A percentile compares a stretch with the other conserved stretches of the same genome.
Conservation (phyloP, 176 grass and related monocot genomes). For the Tillandsia leiboldiana region DNA sequence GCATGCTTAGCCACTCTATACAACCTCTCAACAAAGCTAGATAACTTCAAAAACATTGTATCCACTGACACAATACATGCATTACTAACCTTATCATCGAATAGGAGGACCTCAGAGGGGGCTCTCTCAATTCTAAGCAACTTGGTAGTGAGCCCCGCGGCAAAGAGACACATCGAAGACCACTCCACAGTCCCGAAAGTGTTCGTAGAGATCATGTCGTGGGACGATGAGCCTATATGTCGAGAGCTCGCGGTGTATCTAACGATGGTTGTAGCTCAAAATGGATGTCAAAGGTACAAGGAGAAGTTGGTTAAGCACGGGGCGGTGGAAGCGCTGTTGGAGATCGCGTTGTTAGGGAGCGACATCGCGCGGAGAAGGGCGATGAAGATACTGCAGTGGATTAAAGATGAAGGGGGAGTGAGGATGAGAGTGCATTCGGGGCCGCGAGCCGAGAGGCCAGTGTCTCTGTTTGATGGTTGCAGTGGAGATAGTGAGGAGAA, state of each 20-base stretch:
- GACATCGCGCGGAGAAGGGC: conserved; percentile 48
- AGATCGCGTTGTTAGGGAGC: conserved; percentile 55
- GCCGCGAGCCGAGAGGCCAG: conserved; percentile 27
- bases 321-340: conserved; percentile 48
- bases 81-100: conserved; percentile 20
- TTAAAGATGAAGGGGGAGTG: conserved; percentile 36
- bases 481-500: neutral
- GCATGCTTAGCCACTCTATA: conserved; percentile 48
- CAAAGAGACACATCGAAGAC: conserved; percentile 34
- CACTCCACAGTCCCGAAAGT: conserved; percentile 31
- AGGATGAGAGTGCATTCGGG: conserved; percentile 46
- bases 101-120: conserved; percentile 21
- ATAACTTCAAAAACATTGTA: conserved; percentile 46
- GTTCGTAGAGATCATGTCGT: conserved; percentile 46
- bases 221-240: conserved; percentile 32
- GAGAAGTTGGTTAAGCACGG: conserved; percentile 33
- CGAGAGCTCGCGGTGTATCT: conserved; percentile 77
- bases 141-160: conserved; percentile 33
- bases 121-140: conserved; percentile 49
- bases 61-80: conserved; percentile 44
- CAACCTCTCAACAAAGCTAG: conserved; percentile 64
- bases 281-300: conserved; percentile 27
- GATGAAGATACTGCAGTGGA: conserved; percentile 69
- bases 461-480: neutral
- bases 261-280: conserved; percentile 45